Evolutionary conservation across 148 eudicot species (phyloP).

Genomic region (Limonium bicolor): DNA sequence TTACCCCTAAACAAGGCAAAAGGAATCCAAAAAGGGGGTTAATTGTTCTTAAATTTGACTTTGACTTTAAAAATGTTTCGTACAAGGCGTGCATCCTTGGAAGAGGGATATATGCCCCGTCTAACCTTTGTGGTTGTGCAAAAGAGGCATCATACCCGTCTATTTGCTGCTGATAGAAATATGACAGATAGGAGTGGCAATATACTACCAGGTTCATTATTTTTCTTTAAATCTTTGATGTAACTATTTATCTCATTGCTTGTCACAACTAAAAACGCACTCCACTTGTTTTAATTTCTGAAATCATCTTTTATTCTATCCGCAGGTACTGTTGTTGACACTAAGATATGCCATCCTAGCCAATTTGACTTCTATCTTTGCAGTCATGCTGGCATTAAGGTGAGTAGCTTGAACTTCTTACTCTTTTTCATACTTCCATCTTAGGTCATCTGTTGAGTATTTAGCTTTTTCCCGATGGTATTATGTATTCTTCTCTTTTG

Average conservation of each 20-base stretch:
- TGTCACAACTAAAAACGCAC: no score
- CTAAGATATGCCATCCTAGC: constrained; percentile 75
- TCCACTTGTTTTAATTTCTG: no score
- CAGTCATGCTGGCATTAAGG: constrained; percentile 95
- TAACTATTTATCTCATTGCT: not conserved
- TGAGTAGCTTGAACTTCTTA: constrained; percentile 20
- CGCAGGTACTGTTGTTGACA: constrained; percentile 83
- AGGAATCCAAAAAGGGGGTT: no score
- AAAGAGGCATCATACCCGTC: constrained; percentile 88
- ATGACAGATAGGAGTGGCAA: constrained; percentile 69
- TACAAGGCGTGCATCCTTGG: constrained; percentile 57
- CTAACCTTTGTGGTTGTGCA: constrained; percentile 88
- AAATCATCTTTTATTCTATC: not conserved
- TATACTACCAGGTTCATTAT: constrained; percentile 55
- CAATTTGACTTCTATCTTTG: constrained; percentile 84
- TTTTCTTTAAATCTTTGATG: not conserved
- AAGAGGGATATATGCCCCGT: constrained; percentile 41
- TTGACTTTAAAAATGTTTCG: no score
- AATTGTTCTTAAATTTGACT: no score
- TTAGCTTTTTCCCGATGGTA: not conserved
- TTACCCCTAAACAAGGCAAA: no score
- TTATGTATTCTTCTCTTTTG: not conserved
- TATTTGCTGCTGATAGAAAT: constrained; percentile 36
- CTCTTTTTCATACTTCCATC: not conserved
- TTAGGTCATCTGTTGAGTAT: not conserved